Conservation (phyloP, 148 eudicot genomes). For the Rhododendron vialii region DNA sequence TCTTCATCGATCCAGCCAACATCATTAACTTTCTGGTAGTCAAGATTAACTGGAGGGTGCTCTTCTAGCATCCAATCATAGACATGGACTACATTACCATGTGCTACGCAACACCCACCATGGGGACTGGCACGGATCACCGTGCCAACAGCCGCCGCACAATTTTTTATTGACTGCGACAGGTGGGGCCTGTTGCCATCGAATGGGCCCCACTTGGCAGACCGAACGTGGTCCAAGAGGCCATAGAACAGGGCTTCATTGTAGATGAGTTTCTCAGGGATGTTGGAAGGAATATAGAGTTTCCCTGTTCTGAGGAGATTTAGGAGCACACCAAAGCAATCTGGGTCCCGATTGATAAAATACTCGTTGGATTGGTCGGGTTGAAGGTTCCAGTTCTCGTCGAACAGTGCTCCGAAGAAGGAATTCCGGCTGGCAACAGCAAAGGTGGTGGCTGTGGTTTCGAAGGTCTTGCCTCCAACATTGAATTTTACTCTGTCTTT, state of each 20-base stretch:
- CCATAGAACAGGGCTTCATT: constrained; percentile 80
- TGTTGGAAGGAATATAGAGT: constrained; percentile 41
- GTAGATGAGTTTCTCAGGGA: constrained; percentile 55
- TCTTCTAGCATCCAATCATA: constrained; percentile 80
- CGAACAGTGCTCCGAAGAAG: constrained; percentile 73
- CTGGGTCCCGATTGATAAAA: constrained; percentile 77
- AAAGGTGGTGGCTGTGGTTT: constrained; percentile 72
- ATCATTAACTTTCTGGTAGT: constrained; percentile 79
- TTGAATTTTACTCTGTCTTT: constrained; percentile 59
- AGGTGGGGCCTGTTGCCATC: constrained; percentile 55
- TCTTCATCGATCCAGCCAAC: constrained; percentile 53
- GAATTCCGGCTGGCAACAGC: constrained; percentile 73
- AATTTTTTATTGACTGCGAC: constrained; percentile 40
- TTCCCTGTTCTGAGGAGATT: constrained; percentile 75
- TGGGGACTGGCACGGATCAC: constrained; percentile 79
- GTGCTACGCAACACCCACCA: constrained; percentile 83
- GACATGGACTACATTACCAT: constrained; percentile 84
- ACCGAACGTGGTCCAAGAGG: constrained; percentile 57
- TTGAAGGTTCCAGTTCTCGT: constrained; percentile 59
- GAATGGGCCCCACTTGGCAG: constrained; percentile 69
- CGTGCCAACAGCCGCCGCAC: constrained; percentile 69
- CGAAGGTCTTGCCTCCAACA: constrained; percentile 75
- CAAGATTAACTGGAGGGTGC: constrained; percentile 59
- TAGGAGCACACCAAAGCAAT: constrained; percentile 61
- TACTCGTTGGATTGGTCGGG: constrained; percentile 15